phyloP scores from a whole-genome alignment of 179 eudicot genomes.

The Camellia oleifera region DNA sequence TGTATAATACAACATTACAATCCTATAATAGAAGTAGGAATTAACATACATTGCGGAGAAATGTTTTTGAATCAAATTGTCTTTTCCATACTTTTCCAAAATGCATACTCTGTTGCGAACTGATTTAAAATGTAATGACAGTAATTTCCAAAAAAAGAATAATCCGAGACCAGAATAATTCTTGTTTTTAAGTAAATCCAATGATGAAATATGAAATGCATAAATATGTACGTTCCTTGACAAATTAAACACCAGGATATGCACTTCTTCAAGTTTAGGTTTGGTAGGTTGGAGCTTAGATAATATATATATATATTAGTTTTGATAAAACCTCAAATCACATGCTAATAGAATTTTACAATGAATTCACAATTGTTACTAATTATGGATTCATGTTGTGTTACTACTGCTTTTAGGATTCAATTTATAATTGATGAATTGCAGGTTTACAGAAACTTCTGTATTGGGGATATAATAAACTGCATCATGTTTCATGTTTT shows the following conservation, averaged over 20 bases:
- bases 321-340: not conserved
- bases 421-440: not conserved
- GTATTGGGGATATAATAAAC: not conserved
- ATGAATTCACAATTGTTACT: not conserved
- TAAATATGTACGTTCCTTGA: not conserved
- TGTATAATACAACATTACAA: not conserved
- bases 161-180: too few species aligned
- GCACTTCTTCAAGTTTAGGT: not conserved
- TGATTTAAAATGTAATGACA: not conserved
- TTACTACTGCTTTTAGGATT: not conserved
- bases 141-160: not conserved
- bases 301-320: not conserved
- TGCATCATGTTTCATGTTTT: not conserved
- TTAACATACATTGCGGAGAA: not conserved
- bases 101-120: too few species aligned
- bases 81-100: not conserved
- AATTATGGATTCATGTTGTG: not conserved
- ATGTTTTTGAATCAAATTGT: not conserved
- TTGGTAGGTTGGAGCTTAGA: not conserved
- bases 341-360: too few species aligned
- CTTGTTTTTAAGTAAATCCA: not conserved
- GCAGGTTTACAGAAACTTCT: not conserved
- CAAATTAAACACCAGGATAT: not conserved
- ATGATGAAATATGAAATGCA: not conserved
- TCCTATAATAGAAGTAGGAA: not conserved